Base-by-base conservation (phyloP, 805 yeast species). In the Ogataea philodendri region DNA sequence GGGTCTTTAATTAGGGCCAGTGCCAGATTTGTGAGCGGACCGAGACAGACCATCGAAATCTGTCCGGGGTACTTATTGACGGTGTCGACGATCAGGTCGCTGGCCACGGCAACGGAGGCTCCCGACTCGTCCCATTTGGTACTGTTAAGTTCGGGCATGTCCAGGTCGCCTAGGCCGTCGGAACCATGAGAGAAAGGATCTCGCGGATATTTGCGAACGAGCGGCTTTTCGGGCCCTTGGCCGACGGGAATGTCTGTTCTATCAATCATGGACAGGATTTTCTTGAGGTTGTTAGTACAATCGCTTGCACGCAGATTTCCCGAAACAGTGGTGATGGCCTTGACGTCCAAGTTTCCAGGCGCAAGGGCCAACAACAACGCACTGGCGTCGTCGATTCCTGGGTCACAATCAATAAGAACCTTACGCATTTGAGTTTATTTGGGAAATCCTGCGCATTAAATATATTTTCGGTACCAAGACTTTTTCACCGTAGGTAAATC, bases 281-380 rank as follows among this genome's bases (percentile, higher is more conserved):
- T 49, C 30, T 50, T 48, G 11, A 43, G 42, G 27, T 53, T 51
- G 11, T 27, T 23, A 7, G 54, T 51, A 35, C 56, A 53, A 15
- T 32, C 32, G 18, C 47, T 35, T 11, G 56, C 55, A 2, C 41
- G 17, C 11, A 53, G 41, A 33, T 53, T 53, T 26, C 56, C 56
- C 5, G 57, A 51, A 4, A 53, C 56, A 7, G 57, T 53, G n/a
- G 56, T 53, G 23, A 53, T 50, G 7, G 55, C 57, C 21, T 45
- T 32, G 17, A 51, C 57, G 24, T 50, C 48, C n/a, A 52, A 30
- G 18, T 44, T 49, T 1, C 44, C 46, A 4, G 52, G 50, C 5
- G 55, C 44, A 2, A 49, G 39, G 2, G 56, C 56, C 14, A 52
- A 38, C 24, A 52, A 35, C 14, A 52, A 21, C 6, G 57, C 57